Evolutionary conservation across 2,329 filamentous ascomycete genomes (phyloP).

Genomic region (Herpotrichia juniperi): DNA sequence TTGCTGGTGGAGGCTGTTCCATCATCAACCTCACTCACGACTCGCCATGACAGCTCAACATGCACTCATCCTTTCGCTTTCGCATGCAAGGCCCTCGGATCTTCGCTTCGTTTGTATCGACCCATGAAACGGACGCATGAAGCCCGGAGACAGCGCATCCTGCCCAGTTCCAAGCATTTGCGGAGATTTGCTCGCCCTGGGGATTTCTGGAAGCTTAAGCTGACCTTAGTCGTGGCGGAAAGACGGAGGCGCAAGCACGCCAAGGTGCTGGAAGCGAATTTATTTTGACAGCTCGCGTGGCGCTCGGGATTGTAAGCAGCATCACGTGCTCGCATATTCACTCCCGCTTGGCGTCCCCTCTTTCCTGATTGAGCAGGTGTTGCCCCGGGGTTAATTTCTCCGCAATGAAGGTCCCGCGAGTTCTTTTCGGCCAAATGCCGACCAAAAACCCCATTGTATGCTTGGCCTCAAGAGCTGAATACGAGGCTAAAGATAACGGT

Average conservation of each 20-base stretch:
- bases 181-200: background rate
- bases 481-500: background rate
- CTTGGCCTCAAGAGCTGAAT: background rate
- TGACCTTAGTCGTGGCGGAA: slow-evolving; percentile 1
- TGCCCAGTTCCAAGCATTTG: background rate
- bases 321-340: too few species aligned
- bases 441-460: too few species aligned
- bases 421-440: too few species aligned
- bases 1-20: background rate
- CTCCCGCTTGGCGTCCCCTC: too few species aligned
- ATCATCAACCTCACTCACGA: background rate
- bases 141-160: background rate
- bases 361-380: too few species aligned
- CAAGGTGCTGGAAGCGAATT: background rate
- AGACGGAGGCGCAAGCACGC: background rate
- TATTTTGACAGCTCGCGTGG: background rate
- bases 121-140: slow-evolving; percentile 1
- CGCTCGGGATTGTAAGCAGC: too few species aligned
- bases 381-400: too few species aligned
- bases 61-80: background rate
- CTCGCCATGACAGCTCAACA: background rate
- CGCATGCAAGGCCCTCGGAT: too few species aligned
- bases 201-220: background rate
- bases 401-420: too few species aligned
- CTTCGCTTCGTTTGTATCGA: too few species aligned